Conservation (phyloP, 2,329 filamentous ascomycete genomes). For the Aspergillus sp. region DNA sequence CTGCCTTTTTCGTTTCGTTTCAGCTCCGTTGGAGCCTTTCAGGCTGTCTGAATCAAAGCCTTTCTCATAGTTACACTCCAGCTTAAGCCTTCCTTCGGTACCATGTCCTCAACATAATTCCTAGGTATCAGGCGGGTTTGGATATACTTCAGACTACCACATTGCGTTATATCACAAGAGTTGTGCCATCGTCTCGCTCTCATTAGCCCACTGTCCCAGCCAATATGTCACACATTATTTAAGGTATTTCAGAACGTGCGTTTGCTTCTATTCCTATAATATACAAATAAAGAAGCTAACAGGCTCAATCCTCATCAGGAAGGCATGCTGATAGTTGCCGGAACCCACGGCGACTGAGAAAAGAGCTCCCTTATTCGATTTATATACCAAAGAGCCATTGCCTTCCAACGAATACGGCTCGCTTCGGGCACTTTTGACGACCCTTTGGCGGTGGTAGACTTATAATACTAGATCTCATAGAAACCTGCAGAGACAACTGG, state of each 20-base stretch:
- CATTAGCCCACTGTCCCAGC: background rate
- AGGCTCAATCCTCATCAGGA: background rate
- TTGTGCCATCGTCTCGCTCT: background rate
- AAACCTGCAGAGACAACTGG: too few relatives aligned
- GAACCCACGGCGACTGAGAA: background rate
- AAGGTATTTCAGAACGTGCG: background rate
- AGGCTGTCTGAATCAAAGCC: background rate
- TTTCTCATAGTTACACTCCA: background rate
- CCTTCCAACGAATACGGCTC: background rate
- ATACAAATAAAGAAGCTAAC: background rate
- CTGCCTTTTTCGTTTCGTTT: background rate
- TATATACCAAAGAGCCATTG: background rate
- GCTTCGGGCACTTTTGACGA: background rate
- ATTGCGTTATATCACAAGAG: background rate
- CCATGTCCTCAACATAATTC: background rate
- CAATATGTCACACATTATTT: background rate
- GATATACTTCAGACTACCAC: background rate
- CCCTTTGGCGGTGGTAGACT: too few relatives aligned
- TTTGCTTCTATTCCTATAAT: background rate
- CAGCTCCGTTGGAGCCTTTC: background rate
- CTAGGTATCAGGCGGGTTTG: background rate
- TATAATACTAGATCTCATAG: too few relatives aligned
- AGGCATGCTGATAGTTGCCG: background rate
- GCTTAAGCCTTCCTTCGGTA: background rate
- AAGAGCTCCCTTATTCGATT: too few relatives aligned